Conservation (phyloP, 2,329 filamentous ascomycete species). For the Neophaeococcomyces aloes region DNA sequence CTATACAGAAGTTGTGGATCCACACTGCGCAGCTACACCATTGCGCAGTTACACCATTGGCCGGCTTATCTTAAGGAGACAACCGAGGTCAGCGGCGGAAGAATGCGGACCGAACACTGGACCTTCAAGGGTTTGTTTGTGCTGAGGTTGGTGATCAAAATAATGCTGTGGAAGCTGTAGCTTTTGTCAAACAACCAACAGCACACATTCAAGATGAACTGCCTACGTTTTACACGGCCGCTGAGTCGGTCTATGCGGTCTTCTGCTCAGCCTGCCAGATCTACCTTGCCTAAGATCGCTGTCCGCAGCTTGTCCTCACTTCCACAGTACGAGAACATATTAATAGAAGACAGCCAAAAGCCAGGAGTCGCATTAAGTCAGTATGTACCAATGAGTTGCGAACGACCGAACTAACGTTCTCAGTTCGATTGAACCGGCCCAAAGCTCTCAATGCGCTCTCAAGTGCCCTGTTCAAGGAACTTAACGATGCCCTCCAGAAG, state of each 20-base stretch:
- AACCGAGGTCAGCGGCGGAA: too few relatives aligned
- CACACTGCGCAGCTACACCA: too few relatives aligned
- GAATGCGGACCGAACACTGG: too few relatives aligned
- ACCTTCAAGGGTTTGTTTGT: too few relatives aligned
- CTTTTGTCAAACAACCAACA: not conserved
- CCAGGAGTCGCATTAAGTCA: constrained; percentile 84
- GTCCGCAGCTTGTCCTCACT: constrained; percentile 37
- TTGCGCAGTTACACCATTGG: too few relatives aligned
- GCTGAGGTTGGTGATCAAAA: too few relatives aligned
- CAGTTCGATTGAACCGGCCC: constrained; percentile 86
- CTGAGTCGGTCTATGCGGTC: not conserved
- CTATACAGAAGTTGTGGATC: too few relatives aligned
- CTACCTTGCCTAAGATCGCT: constrained; percentile 45
- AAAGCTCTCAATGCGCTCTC: constrained; percentile 92
- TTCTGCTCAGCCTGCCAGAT: not conserved
- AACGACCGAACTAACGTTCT: not conserved
- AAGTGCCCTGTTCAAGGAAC: constrained; percentile 79
- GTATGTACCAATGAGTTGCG: constrained; percentile 16
- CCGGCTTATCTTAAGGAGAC: too few relatives aligned
- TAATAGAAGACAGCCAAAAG: constrained; percentile 63
- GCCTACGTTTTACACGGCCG: not conserved
- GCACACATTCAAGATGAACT: constrained; percentile 4
- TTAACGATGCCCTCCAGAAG: constrained; percentile 64
- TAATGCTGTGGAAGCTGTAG: too few relatives aligned
- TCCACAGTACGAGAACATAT: constrained; percentile 63